phyloP scores from a whole-genome alignment of 192 early-diverging fungal genomes.

The Chytriomyces confervae region DNA sequence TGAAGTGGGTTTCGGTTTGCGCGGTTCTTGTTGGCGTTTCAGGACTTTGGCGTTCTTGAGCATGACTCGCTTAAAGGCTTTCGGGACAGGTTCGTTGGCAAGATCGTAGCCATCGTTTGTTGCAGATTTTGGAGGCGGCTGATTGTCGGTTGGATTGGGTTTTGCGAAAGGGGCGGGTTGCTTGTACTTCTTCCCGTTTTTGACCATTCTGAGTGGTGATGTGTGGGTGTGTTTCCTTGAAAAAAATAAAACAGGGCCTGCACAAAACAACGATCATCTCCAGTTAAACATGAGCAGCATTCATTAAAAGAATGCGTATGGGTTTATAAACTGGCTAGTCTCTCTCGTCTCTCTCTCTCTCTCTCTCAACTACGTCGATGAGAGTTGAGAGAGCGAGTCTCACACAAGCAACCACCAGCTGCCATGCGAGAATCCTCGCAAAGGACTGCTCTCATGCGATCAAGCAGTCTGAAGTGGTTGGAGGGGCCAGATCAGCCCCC shows the following conservation, averaged over 20 bases:
- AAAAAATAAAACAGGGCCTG: constrained; percentile 6
- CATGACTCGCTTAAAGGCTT: constrained; percentile 19
- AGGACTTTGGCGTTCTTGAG: background rate
- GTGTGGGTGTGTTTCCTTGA: background rate
- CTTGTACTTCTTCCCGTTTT: constrained; percentile 30
- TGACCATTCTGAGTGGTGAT: background rate
- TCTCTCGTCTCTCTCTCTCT: too few species aligned
- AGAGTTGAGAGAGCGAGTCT: too few species aligned
- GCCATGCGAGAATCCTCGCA: too few species aligned
- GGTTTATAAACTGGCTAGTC: too few species aligned
- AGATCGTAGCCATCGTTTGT: background rate
- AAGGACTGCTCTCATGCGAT: too few species aligned
- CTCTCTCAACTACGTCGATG: too few species aligned
- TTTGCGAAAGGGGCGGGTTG: background rate
- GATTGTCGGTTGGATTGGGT: background rate
- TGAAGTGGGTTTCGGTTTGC: background rate
- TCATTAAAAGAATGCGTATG: background rate
- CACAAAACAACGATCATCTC: background rate
- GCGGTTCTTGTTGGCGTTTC: background rate
- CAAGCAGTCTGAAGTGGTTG: background rate
- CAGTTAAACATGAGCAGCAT: background rate
- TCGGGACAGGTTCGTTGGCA: constrained; percentile 11
- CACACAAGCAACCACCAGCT: too few species aligned
- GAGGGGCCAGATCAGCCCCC: background rate
- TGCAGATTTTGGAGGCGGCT: background rate